Evolutionary conservation across 306 rosid genomes (phyloP), one percentile per base, ranked within the genome.

Genomic region (Citrullus colocynthis): DNA sequence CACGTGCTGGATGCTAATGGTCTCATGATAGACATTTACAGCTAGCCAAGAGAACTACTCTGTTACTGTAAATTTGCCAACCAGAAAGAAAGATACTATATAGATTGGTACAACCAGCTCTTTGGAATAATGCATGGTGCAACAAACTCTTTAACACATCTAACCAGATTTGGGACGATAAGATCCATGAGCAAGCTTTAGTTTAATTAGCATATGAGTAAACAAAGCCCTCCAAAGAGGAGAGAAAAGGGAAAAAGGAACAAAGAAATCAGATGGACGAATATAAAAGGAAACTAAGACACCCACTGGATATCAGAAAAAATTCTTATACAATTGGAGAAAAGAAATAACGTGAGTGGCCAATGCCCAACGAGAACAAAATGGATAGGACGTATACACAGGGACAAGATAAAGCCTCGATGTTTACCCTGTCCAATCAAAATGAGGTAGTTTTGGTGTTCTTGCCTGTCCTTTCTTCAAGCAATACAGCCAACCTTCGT

Each of bases 381-480:
- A 20, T 67, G 34, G 18, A 67, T 20, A n/a, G 17, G 34, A 67
- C 9, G 49, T 10, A 52, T 32, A 75, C 15, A 41, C 32, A 56
- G 60, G 51, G 10, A 44, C 55, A 59, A 63, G 52, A 52, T 12
- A 56, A 78, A 71, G 16, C 39, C 62, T 18, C 18, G 75, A 83
- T 67, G 73, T 60, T 76, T 88, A 95, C 98, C 98, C 98, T 12
- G 97, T 89, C 97, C 98, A 95, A 73, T 92, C 96, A 88, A 89
- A 95, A 86, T 87, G 80, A 32, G 98, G 98, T 82, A 89, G 78
- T 81, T 90, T 95, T 80, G 93, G 85, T n/a, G 87, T 81, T 83
- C 91, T 93, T 84, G 88, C 80, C 79, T 90, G 97, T 71, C 98
- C 98, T 81, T 89, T 83, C 93, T 62, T 95, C 83, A 81, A 20